phyloP scores from a whole-genome alignment of 805 yeast species.

The Dipodascus geniculatus region DNA sequence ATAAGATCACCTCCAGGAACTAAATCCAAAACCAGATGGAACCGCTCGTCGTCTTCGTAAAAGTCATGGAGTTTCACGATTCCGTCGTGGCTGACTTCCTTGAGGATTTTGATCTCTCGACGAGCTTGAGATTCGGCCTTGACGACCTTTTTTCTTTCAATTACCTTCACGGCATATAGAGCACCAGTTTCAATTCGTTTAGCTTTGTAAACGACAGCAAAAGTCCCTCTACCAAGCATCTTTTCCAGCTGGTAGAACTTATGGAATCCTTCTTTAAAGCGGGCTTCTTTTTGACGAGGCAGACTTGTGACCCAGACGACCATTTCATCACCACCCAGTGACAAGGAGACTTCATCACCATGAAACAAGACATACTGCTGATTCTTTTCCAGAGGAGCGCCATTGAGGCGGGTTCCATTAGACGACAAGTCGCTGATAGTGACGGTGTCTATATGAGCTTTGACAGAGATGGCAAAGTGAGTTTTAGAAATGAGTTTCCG shows the following conservation, averaged over 20 bases:
- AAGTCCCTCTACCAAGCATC: slow-evolving; percentile 19
- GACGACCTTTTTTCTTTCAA: neutral
- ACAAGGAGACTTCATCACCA: neutral
- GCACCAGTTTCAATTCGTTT: slow-evolving; percentile 31
- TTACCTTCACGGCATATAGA: slow-evolving; percentile 41
- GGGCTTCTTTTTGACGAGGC: neutral
- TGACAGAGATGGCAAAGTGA: neutral
- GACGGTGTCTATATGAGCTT: neutral
- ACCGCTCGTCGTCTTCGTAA: slow-evolving; percentile 66
- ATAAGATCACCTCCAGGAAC: slow-evolving; percentile 91
- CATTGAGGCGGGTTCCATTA: neutral
- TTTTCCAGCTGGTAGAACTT: neutral
- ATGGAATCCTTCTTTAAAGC: neutral
- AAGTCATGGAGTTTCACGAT: slow-evolving; percentile 72
- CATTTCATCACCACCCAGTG: neutral
- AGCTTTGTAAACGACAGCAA: slow-evolving; percentile 54
- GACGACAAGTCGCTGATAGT: neutral
- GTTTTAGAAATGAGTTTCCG: neutral
- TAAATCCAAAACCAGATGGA: slow-evolving; percentile 83
- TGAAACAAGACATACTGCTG: neutral
- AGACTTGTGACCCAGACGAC: neutral
- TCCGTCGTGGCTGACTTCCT: slow-evolving; percentile 66
- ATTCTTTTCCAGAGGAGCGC: neutral
- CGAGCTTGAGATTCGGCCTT: neutral
- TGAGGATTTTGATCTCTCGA: slow-evolving; percentile 67